A percentile compares a stretch with the other conserved stretches of the same genome.
phyloP scores from a whole-genome alignment of 352 stramenopile species.

The Phytophthora pisi region DNA sequence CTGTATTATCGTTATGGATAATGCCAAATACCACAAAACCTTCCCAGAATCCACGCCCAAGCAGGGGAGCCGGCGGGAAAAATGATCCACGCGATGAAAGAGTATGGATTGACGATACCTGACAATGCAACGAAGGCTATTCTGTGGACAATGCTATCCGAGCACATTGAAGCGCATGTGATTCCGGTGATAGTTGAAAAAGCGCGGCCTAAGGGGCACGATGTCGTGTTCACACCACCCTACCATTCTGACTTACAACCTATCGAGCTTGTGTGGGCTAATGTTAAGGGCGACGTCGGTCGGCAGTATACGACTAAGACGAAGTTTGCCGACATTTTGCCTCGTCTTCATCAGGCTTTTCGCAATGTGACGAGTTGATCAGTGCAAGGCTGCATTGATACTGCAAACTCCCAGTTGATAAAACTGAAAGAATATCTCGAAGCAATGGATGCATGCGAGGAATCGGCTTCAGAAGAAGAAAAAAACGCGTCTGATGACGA shows the following conservation, averaged over 20 bases:
- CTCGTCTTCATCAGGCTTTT: neutral
- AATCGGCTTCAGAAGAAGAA: neutral
- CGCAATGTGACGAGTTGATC: neutral
- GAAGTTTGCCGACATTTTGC: neutral
- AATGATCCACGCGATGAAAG: conserved; percentile 5
- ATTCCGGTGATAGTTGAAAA: neutral
- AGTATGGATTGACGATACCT: neutral
- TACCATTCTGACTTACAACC: neutral
- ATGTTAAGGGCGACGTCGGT: neutral
- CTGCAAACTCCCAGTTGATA: neutral
- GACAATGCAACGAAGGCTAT: neutral
- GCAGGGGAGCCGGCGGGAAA: neutral
- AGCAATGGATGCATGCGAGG: neutral
- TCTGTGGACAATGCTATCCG: neutral
- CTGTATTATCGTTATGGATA: conserved; percentile 19
- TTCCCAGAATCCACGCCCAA: neutral
- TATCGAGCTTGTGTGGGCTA: neutral
- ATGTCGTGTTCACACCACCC: neutral
- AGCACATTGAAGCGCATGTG: neutral
- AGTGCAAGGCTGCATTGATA: neutral
- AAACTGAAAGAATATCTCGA: neutral
- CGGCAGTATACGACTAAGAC: neutral
- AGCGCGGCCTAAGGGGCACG: neutral
- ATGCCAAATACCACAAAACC: conserved; percentile 18
- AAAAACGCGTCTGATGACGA: neutral